These are phyloP conservation scores for Hibiscus mutabilis DNA, from an alignment of 345 rosid species.

Conservation along the genomic window DNA sequence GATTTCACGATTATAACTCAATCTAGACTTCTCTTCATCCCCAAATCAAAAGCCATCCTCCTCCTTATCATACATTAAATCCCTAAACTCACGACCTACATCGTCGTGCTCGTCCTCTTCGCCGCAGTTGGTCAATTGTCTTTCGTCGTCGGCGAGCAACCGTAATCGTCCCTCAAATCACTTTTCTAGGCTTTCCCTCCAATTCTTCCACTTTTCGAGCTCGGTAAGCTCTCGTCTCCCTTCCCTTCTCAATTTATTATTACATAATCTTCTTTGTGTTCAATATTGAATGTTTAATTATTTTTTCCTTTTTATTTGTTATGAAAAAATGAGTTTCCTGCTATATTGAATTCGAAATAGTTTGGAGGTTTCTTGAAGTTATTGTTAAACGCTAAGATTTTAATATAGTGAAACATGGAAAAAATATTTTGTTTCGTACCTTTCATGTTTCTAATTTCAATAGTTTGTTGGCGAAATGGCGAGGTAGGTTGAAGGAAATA, in stretches of 20 bases:
- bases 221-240: not conserved
- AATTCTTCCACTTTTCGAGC: not conserved
- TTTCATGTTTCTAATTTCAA: not conserved
- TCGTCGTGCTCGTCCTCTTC: no score
- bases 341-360: not conserved
- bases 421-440: not conserved
- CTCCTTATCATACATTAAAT: no score
- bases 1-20: no score
- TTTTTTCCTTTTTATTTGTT: not conserved
- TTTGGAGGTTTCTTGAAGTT: not conserved
- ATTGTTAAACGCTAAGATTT: not conserved
- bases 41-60: no score
- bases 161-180: no score
- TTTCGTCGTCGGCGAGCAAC: no score
- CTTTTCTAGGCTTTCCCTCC: not conserved
- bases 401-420: not conserved
- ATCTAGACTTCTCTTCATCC: no score
- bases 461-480: not conserved
- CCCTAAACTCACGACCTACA: no score
- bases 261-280: not conserved
- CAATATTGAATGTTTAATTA: not conserved
- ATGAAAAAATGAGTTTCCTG: not conserved
- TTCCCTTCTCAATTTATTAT: not conserved
- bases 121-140: no score
- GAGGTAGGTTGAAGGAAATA: not conserved